phyloP scores from a whole-genome alignment of 108 stramenopile species.

The Craspedostauros australis region DNA sequence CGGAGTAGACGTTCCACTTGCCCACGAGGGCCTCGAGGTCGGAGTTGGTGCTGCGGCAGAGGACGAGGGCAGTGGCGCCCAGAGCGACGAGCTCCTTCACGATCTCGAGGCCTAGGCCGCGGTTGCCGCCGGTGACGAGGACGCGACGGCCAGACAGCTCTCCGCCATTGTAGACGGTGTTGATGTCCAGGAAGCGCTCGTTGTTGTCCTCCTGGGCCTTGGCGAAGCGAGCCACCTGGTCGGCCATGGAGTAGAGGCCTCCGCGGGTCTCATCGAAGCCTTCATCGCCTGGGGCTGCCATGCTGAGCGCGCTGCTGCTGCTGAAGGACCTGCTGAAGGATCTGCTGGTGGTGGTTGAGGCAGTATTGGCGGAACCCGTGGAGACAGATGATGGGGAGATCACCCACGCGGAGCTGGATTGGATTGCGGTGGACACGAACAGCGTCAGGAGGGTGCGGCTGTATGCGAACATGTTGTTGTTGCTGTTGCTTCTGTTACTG shows the following conservation, averaged over 20 bases:
- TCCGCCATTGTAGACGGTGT: slow-evolving; percentile 51
- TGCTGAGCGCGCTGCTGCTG: too few relatives aligned
- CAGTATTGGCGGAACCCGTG: too few relatives aligned
- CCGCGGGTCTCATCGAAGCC: slow-evolving; percentile 67
- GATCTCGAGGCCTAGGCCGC: slow-evolving; percentile 79
- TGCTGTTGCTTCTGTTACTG: too few relatives aligned
- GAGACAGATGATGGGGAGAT: too few relatives aligned
- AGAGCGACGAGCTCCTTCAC: slow-evolving; percentile 63
- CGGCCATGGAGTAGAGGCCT: slow-evolving; percentile 67
- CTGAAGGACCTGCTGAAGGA: too few relatives aligned
- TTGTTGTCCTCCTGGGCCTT: slow-evolving; percentile 60
- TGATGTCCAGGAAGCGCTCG: slow-evolving; percentile 65
- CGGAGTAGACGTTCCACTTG: slow-evolving; percentile 66
- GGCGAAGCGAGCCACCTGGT: slow-evolving; percentile 68
- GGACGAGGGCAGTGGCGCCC: slow-evolving; percentile 74
- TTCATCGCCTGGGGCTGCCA: too few relatives aligned
- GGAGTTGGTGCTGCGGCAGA: slow-evolving; percentile 46
- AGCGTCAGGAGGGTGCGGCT: too few relatives aligned
- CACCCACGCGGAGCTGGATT: too few relatives aligned
- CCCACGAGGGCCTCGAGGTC: slow-evolving; percentile 60
- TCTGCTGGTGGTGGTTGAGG: too few relatives aligned
- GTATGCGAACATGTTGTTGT: too few relatives aligned
- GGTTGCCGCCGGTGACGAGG: slow-evolving; percentile 83
- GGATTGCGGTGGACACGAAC: too few relatives aligned
- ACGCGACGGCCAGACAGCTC: slow-evolving; percentile 70